These are phyloP conservation scores for Magnolia changhungtana DNA, from an alignment of 164 flowering plant species.

Conservation along the genomic window DNA sequence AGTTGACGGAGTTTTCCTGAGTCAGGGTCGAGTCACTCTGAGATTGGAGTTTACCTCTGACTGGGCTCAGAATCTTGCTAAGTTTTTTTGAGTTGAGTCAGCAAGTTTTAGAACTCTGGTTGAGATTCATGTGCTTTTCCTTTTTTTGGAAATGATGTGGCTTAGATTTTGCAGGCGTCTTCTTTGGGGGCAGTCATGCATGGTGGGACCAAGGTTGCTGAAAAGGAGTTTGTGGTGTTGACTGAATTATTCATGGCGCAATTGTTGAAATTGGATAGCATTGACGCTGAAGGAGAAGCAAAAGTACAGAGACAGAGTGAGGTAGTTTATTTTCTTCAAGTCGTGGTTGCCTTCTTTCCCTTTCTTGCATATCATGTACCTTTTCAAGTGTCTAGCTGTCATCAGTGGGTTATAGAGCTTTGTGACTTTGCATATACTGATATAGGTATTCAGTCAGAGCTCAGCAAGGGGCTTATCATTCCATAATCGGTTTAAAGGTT, in stretches of 20 bases:
- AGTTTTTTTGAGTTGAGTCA: too few species aligned
- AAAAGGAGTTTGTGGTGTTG: conserved; percentile 47
- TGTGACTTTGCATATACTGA: not conserved
- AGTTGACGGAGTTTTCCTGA: too few species aligned
- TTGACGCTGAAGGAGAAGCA: conserved; percentile 84
- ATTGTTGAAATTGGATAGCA: conserved; percentile 64
- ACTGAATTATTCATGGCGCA: conserved; percentile 65
- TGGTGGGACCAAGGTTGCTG: conserved; percentile 50
- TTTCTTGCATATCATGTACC: not conserved
- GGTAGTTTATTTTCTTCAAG: conserved; percentile 29
- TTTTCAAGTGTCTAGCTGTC: not conserved
- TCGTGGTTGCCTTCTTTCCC: not conserved
- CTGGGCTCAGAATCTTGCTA: too few species aligned
- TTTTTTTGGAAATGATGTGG: not conserved
- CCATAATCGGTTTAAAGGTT: too few species aligned
- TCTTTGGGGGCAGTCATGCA: conserved; percentile 42
- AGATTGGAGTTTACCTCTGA: too few species aligned
- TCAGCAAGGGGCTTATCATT: too few species aligned
- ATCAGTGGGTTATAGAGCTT: not conserved
- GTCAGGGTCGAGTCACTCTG: too few species aligned
- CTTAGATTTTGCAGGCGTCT: conserved; percentile 35
- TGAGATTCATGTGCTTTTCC: not conserved
- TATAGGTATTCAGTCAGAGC: not conserved
- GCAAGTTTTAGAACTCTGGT: not conserved
- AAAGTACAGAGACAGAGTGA: conserved; percentile 60